Percentiles rank a stretch among this genome's conserved stretches.
Conservation (phyloP, 768 basidiomycete genomes). For the Boletellus ananas region DNA sequence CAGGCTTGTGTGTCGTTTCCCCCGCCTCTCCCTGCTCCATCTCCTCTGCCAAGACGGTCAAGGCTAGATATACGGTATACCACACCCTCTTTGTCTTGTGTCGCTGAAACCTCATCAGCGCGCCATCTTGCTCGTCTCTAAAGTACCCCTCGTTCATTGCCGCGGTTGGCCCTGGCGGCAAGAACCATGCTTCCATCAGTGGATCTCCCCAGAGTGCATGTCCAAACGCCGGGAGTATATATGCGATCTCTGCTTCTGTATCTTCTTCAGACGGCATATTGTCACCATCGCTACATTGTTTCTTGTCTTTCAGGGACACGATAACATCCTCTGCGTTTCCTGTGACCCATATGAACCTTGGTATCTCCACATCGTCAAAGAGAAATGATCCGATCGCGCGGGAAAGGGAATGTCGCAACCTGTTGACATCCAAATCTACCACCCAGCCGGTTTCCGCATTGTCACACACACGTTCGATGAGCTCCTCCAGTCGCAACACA, state of each 20-base stretch:
- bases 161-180: conserved; percentile 41
- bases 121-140: conserved; percentile 41
- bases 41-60: conserved; percentile 48
- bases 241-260: conserved; percentile 27
- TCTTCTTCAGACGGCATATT: conserved; percentile 8
- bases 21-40: conserved; percentile 10
- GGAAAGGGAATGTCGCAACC: conserved; percentile 49
- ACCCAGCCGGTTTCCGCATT: conserved; percentile 5
- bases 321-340: conserved; percentile 57
- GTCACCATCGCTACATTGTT: conserved; percentile 9
- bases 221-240: conserved; percentile 39
- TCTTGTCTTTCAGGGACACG: conserved; percentile 35
- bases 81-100: conserved; percentile 75
- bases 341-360: conserved; percentile 62
- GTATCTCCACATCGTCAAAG: conserved; percentile 74
- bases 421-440: conserved; percentile 30
- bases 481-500: conserved; percentile 51
- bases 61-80: conserved; percentile 67
- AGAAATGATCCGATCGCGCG: conserved; percentile 73
- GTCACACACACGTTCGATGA: conserved; percentile 44
- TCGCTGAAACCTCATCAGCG: conserved; percentile 52
- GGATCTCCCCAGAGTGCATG: conserved; percentile 77
- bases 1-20: conserved; percentile 18
- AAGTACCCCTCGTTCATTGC: conserved; percentile 63
- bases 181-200: conserved; percentile 63